Base-by-base conservation (phyloP, 129 eudicot species). In the Tagetes patula region DNA sequence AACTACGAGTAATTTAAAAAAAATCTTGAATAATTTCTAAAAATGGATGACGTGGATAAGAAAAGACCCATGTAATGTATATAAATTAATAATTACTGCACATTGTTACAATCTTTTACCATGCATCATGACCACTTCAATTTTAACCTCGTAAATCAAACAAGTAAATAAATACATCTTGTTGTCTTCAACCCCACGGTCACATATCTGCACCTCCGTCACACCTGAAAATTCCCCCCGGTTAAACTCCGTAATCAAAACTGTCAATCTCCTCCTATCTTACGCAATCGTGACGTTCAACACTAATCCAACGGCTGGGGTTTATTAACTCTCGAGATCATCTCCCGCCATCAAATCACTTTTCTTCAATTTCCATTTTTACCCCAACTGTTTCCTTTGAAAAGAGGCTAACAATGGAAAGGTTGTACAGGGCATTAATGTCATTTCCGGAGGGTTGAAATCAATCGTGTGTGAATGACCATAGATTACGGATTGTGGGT, bases 181-280 rank as follows among this genome's bases (percentile, higher is more conserved):
- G 13, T 67, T 54, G 10, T 67, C 60, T 41, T 63, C 36, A 59
- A 71, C 61, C 82, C 82, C 82, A 65, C 52, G 69, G 82, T 72
- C 73, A 65, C 78, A 64, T 55, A 33, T 1, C 42, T 79, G 73
- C 78, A 71, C 50, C 77, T 46, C 78, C 78, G 39, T 72, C 77
- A 34, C 82, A 71, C 78, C 73, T 72, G 73, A 72, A 79, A 79
- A 71, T 79, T 79, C 82, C 82, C 82, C 82, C 77, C 59, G 82
- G 77, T 72, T 79, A 71, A 77, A 67, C 68, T 42, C 63, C n/a
- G 50, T 58, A 77, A 78, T 78, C 49, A 52, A 78, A 71, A 71
- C 60, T 41, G 72, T 71, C 73, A 78, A 70, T 32, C 52, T 62
- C 62, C 67, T 8, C 10, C 60, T 10, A 20, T 20, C 77, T 53